phyloP scores from a whole-genome alignment of 2,329 filamentous ascomycete genomes.

The Verticillium alfalfae region DNA sequence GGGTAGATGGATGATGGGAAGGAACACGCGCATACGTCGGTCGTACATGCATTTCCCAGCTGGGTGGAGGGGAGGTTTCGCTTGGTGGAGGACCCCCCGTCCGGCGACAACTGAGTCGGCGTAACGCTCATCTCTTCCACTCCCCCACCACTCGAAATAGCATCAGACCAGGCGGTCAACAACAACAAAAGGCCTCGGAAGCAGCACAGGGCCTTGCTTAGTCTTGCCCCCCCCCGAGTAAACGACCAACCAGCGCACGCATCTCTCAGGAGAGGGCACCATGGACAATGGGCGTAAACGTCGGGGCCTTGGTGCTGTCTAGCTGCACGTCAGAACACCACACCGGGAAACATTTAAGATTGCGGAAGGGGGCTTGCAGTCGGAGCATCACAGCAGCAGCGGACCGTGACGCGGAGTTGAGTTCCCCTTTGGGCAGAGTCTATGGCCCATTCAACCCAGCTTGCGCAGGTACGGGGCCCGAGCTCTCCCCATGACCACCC shows the following conservation, averaged over 20 bases:
- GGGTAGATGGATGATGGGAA: not conserved
- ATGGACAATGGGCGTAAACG: not conserved
- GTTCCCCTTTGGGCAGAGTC: constrained; percentile 5
- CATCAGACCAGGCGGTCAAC: not conserved
- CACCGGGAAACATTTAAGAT: constrained; percentile 13
- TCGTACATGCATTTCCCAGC: not conserved
- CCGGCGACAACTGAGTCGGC: not conserved
- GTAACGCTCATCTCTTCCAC: not conserved
- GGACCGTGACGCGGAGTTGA: constrained; percentile 2
- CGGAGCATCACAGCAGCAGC: constrained; percentile 4
- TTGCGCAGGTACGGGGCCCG: constrained; percentile 6
- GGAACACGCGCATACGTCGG: not conserved
- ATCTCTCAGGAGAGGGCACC: not conserved
- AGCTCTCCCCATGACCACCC: not conserved
- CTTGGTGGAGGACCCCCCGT: constrained; percentile 4
- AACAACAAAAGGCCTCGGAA: not conserved
- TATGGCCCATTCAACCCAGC: not conserved
- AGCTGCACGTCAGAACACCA: constrained; percentile 4
- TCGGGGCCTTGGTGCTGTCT: constrained; percentile 7
- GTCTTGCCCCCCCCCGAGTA: not conserved
- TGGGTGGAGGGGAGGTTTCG: not conserved
- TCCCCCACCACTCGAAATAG: constrained; percentile 2
- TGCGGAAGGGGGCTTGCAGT: constrained; percentile 11
- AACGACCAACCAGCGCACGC: not conserved
- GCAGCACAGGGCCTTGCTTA: not conserved